Conservation (phyloP, 139 green algal species). For the Eudorina sp. region DNA sequence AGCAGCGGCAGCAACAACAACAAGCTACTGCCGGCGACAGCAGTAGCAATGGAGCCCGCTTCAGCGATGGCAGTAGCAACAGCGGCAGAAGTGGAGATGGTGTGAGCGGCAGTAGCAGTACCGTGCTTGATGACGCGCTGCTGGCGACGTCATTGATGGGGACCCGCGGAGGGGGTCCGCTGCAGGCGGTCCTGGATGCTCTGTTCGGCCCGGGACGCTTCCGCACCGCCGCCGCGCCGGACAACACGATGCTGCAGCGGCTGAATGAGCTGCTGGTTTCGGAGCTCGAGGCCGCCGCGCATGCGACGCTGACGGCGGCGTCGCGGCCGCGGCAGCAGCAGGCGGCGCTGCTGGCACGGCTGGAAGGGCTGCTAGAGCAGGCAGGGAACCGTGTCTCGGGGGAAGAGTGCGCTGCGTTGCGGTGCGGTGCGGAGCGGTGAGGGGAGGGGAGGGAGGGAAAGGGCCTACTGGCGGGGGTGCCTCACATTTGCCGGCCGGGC, state of each 20-base stretch:
- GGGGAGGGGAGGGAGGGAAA: no score
- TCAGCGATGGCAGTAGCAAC: not conserved
- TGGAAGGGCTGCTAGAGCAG: conserved; percentile 9
- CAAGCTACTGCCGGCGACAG: no score
- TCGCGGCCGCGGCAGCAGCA: conserved; percentile 32
- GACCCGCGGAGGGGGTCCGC: not conserved
- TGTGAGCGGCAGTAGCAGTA: not conserved
- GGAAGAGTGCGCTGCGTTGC: not conserved
- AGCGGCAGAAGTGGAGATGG: no score
- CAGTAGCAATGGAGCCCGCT: not conserved
- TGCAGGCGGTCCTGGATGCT: not conserved
- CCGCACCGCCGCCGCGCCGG: not conserved
- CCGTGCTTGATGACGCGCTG: not conserved
- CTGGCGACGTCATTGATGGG: not conserved
- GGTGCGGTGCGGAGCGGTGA: not conserved
- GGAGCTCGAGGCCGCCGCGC: conserved; percentile 1
- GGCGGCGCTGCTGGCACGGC: not conserved
- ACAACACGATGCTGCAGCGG: not conserved
- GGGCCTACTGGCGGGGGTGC: no score
- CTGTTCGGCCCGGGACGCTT: conserved; percentile 30
- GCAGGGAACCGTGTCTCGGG: not conserved
- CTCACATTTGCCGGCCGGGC: no score
- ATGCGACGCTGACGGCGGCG: conserved; percentile 32
- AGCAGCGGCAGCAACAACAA: not conserved
- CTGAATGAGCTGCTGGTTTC: not conserved